These are phyloP conservation scores for Suillus spraguei DNA, from an alignment of 768 basidiomycete species.

Conservation along the genomic window DNA sequence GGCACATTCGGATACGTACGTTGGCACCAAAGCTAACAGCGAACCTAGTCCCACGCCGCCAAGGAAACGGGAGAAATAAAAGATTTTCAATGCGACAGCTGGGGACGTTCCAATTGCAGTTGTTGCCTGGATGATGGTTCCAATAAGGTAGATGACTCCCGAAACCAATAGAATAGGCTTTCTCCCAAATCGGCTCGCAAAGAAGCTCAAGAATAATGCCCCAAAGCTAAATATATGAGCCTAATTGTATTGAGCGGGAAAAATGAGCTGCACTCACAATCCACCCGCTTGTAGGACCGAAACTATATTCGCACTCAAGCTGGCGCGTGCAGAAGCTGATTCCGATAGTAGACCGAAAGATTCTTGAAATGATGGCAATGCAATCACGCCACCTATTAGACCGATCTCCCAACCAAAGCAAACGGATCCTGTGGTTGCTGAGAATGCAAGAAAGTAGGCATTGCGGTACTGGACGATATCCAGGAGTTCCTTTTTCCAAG, in stretches of 20 bases:
- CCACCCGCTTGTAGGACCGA: constrained; percentile 39
- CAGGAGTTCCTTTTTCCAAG: constrained; percentile 22
- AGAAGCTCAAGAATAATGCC: constrained; percentile 29
- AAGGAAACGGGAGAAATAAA: constrained; percentile 45
- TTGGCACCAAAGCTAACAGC: constrained; percentile 37
- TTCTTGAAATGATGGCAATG: too few species aligned
- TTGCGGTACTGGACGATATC: constrained; percentile 33
- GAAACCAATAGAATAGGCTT: constrained; percentile 36
- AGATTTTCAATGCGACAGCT: constrained; percentile 27
- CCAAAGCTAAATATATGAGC: constrained; percentile 25
- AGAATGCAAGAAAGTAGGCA: constrained; percentile 37
- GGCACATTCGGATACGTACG: constrained; percentile 40
- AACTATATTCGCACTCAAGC: constrained; percentile 40
- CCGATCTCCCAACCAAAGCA: too few species aligned
- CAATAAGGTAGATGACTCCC: constrained; percentile 36
- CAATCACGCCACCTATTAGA: too few species aligned
- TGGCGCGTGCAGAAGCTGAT: constrained; percentile 26
- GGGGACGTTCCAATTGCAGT: constrained; percentile 34
- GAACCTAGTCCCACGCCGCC: constrained; percentile 50
- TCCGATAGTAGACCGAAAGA: constrained; percentile 31
- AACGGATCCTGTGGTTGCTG: too few species aligned
- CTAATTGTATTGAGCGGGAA: neutral
- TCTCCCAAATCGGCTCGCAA: constrained; percentile 36
- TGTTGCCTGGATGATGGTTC: constrained; percentile 36
- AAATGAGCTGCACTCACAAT: constrained; percentile 25